Evolutionary conservation across 2,329 filamentous ascomycete species (phyloP), one percentile per base, ranked within the genome.

Genomic region (Aspergillus pseudoterreus): DNA sequence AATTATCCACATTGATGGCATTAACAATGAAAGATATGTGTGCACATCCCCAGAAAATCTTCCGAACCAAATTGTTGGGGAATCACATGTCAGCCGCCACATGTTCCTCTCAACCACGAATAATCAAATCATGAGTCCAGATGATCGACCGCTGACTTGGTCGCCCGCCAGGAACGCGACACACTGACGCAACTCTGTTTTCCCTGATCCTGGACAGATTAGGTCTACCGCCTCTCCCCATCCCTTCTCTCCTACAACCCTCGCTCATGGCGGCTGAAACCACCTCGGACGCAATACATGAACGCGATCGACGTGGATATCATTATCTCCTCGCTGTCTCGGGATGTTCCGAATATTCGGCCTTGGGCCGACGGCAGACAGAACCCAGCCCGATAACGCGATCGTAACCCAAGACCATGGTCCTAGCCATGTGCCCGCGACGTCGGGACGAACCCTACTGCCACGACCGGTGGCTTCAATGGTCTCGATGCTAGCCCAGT

Each of bases 401-500:
- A 46, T 55, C 5, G 32, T 45, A 24, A 17, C 27, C 15, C 53
- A 30, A 41, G 50, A 43, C 27, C 42, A 49, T 43, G 43, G 36
- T 47, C 50, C 62, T 43, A 59, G 49, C 43, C 61, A 68, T 59
- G 55, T 54, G 45, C 57, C 64, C 41, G 59, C 64, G 17, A 62
- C 60, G 4, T 64, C 63, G 15, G 69, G 65, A 21, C 53, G 56
- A 15, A 75, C 75, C 12, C 64, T 77, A 4, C 68, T 77, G 4
- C 74, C 75, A 27, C 63, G 65, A 21, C 70, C 72, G 33, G 65
- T 75, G 22, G 75, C 75, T 10, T 74, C 74, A 4, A 53, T 73
- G 14, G 67, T 77, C n/a, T 75, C 72, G 12, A 57, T 74, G 32
- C 56, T 75, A 47, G 69, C 75, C 56, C 69, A 78, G 55, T 71